These are phyloP conservation scores for Pyrus hybrid DNA, from an alignment of 331 rosid species.

Conservation along the genomic window DNA sequence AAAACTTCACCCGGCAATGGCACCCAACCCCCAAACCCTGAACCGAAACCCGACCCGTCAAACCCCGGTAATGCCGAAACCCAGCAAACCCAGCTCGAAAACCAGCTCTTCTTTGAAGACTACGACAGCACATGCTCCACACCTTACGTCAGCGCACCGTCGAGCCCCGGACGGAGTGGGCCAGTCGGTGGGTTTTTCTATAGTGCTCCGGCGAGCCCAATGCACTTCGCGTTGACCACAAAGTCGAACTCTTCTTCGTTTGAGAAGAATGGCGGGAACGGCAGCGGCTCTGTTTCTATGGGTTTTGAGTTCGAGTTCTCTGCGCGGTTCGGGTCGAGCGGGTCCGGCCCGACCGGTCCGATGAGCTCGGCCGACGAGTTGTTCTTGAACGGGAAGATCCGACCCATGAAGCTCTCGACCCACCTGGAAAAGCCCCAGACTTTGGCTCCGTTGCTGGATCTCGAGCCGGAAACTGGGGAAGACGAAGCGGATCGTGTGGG, in stretches of 20 bases:
- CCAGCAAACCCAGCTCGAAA: conserved; percentile 3
- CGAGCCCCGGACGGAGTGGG: conserved; percentile 63
- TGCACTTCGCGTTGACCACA: conserved; percentile 61
- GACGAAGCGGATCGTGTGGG: conserved; percentile 1
- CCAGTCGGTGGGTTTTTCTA: conserved; percentile 56
- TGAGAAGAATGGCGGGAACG: neutral
- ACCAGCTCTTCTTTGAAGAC: conserved; percentile 40
- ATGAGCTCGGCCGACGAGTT: conserved; percentile 97
- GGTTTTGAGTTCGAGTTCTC: conserved; percentile 86
- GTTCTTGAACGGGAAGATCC: conserved; percentile 88
- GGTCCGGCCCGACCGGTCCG: conserved; percentile 35
- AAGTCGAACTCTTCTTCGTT: conserved; percentile 4
- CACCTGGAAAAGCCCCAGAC: conserved; percentile 77
- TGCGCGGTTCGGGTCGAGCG: conserved; percentile 49
- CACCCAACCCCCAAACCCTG: neutral
- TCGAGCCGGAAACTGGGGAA: conserved; percentile 46
- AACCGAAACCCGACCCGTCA: conserved; percentile 18
- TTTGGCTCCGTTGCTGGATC: conserved; percentile 71
- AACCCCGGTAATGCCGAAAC: conserved; percentile 25
- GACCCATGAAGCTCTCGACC: conserved; percentile 79
- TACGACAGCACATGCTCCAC: conserved; percentile 78
- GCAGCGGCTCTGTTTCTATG: conserved; percentile 23
- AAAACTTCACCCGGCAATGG: conserved; percentile 27
- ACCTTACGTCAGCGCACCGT: conserved; percentile 89
- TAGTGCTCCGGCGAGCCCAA: conserved; percentile 96